Conservation (phyloP, 2,329 filamentous ascomycete species). For the Botryotinia narcissicola region DNA sequence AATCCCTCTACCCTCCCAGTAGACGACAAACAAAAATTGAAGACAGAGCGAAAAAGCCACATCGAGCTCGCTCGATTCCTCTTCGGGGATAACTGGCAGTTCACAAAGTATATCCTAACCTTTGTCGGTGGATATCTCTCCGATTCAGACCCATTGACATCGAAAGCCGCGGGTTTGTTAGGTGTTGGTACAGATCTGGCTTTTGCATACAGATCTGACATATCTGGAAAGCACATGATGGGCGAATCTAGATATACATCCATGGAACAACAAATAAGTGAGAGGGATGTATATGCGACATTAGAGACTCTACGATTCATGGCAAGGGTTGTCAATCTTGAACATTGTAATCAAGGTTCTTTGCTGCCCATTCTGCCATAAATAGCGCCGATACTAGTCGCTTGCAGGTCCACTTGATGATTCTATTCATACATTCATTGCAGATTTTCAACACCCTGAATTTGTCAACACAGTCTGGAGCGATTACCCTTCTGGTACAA, state of each 20-base stretch:
- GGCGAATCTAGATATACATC: neutral
- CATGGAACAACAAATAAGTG: neutral
- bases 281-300: neutral
- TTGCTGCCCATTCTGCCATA: neutral
- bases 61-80: neutral
- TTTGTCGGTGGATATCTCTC: accelerated
- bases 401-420: neutral
- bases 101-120: neutral
- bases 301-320: neutral
- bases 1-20: accelerated
- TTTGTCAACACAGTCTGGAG: neutral
- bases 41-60: neutral
- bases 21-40: neutral
- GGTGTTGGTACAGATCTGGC: neutral
- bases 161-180: neutral
- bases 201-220: neutral
- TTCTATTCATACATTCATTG: neutral
- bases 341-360: neutral
- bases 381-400: neutral
- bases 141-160: accelerated
- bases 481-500: neutral
- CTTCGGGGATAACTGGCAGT: neutral
- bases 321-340: neutral
- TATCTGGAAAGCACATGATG: neutral
- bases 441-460: neutral